Base-by-base conservation (phyloP, 441 rosid genomes). In the Kokia cookei region DNA sequence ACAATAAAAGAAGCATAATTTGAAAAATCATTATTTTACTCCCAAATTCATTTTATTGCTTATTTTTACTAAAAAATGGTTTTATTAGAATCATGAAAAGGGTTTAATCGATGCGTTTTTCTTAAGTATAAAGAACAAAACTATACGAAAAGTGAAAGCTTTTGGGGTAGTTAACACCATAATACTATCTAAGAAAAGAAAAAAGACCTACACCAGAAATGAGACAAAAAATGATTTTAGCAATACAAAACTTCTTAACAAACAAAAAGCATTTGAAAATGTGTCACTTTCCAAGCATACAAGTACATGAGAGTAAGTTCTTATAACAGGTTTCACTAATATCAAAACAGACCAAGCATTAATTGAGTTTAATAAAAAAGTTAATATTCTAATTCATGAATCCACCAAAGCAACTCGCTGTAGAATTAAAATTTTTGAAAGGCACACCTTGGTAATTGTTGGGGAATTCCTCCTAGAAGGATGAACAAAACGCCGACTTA, bases 401-500 rank as follows among this genome's bases (percentile, higher is more conserved):
- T 70, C 47, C 47, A 37, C 13, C 66, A 8, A 62, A 8, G 47
- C 11, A 62, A 35, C 45, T 37, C 27, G 45, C 6, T 14, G n/a
- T 47, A 45, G 68, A 45, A 72, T 27, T 1, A 64, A 51, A 9
- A 24, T 27, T n/a, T 78, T 2, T 7, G 59, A 15, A 62, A 65
- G 69, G 15, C 24, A 22, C 71, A 91, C 99, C 97, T 92, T 95
- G 4, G 95, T 88, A 76, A 90, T 87, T 64, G 89, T 92, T 37
- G 92, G 93, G 53, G 97, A 92, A 78, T 89, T 93, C 81, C 88
- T 90, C 63, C 94, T 86, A 77, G 97, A 93, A 79, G 93, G 93
- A 84, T 95, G 99, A 75, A 93, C 86, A 69, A 77, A 90, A 72
- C 67, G 85, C 40, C 87, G 82, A 76, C 81, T 85, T 82, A 93